Percentiles rank a stretch among this genome's conserved stretches.
Evolutionary conservation across 805 yeast species (phyloP).

Genomic region (Candida nanaspora): DNA sequence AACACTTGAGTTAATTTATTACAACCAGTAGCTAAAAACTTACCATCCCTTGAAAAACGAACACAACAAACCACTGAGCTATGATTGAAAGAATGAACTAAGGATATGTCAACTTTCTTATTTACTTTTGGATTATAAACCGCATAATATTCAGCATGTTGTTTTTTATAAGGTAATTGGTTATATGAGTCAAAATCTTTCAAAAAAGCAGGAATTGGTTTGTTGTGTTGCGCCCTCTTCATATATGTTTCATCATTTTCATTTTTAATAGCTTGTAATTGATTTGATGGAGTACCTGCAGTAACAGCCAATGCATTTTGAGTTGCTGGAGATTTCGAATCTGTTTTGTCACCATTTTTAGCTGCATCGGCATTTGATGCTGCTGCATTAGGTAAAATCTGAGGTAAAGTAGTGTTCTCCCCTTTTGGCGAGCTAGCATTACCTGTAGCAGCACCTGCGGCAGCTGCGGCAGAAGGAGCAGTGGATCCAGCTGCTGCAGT

Average conservation of each 20-base stretch:
- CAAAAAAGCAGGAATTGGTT: slow-evolving; percentile 76
- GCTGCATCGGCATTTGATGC: slow-evolving; percentile 17
- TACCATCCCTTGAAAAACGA: slow-evolving; percentile 85
- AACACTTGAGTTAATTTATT: slow-evolving; percentile 93
- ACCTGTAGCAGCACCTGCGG: slow-evolving; percentile 7
- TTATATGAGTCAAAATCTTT: slow-evolving; percentile 72
- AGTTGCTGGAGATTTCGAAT: slow-evolving; percentile 10
- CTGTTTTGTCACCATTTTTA: slow-evolving; percentile 13
- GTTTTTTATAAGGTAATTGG: slow-evolving; percentile 74
- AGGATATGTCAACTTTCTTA: slow-evolving; percentile 70
- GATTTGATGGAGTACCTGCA: slow-evolving; percentile 9
- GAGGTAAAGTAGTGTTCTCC: slow-evolving; percentile 21
- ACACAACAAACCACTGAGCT: slow-evolving; percentile 96
- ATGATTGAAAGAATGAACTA: slow-evolving; percentile 87
- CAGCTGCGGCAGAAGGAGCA: slow-evolving; percentile 15
- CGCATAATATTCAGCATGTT: slow-evolving; percentile 77
- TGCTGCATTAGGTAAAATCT: slow-evolving; percentile 8
- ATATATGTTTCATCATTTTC: slow-evolving; percentile 29
- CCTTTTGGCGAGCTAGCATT: slow-evolving; percentile 23
- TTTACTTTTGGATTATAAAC: slow-evolving; percentile 86
- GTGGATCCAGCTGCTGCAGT: slow-evolving; percentile 17
- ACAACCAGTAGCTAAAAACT: slow-evolving; percentile 93
- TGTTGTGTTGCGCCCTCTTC: slow-evolving; percentile 46
- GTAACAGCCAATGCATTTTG: too few species aligned
- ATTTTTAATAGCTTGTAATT: slow-evolving; percentile 6